Evolutionary conservation across 345 rosid genomes (phyloP), one percentile per base, ranked within the genome.

Genomic region (Arabidopsis suecica): DNA sequence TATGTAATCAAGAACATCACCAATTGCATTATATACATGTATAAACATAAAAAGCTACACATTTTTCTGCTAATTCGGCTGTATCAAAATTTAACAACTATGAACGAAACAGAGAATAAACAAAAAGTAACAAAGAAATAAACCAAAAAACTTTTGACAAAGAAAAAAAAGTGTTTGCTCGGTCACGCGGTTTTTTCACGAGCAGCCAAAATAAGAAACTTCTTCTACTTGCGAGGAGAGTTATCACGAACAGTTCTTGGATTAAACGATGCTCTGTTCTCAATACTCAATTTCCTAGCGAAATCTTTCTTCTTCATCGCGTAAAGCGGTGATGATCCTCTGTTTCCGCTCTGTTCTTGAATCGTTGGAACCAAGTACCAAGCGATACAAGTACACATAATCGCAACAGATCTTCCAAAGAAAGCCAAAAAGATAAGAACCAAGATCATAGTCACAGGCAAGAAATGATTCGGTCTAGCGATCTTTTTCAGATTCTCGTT

Each of bases 291-390:
- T 73, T 71, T 81, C 76, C 84, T 77, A 11, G 41, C 56, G 40
- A 73, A 79, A 58, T 81, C 78, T 66, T 84, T 87, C 88, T 84
- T 89, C 86, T 78, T 87, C 64, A 57, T 40, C 3, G 75, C 68
- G 9, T 76, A 54, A 18, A 22, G 49, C 3, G 47, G 62, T 40
- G 67, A 50, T 71, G 67, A 50, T 71, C 67, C 45, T 37, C 61
- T 41, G 66, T 68, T 79, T 59, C 79, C 62, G 0, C 53, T 50
- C 64, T 73, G 71, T 30, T 78, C 86, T 32, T 69, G 58, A 10
- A 87, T 59, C 41, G 82, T 61, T 45, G 96, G 93, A 32, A 86
- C 79, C 30, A 85, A 9, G 79, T 86, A 90, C 97, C 97, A 92
- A 34, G 82, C 87, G 1, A 87, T 40, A 51, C 88, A 90, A 44